Evolutionary conservation across 345 rosid genomes (phyloP), one percentile per base, ranked within the genome.

Genomic region (Brassica cretica): DNA sequence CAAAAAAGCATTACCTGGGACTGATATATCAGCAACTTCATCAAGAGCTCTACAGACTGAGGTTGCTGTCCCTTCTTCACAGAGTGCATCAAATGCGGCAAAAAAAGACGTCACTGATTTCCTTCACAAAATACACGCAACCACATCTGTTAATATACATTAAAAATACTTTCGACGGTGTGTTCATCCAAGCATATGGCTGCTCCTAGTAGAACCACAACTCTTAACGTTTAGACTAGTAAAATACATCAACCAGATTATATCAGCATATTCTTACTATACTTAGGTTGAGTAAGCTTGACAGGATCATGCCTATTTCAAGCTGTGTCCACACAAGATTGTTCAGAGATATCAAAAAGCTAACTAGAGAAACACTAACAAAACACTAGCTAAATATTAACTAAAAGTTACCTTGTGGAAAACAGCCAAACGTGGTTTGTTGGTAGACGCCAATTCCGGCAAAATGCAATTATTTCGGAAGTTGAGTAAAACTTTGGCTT

Each of bases 401-500:
- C 56, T 0, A 74, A 21, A 21, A 41, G 62, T 81, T 80, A 94
- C 98, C 98, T 91, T 75, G 98, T 85, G 71, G 98, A 94, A 86
- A 91, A 89, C 81, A 94, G 84, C 97, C 99, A 94, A 41, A 94
- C 81, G 68, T 94, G 94, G 86, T 94, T 94, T 33, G 93, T 92
- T 15, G 99, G 91, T 72, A 94, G 87, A 59, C 92, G 91, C 98
- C 98, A 95, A 76, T 84, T 89, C 76, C 91, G 84, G 82, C 98
- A 95, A 80, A 95, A 93, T 60, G 90, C 88, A 84, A 90, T 86
- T 62, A 95, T 71, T 82, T 95, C 93, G 46, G 98, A 91, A 77
- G 99, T 93, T 64, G 99, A 88, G 75, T 91, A 95, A 87, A 95
- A 95, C 78, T 87, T 91, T 27, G 99, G 99, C 80, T 91, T 89